Evolutionary conservation across 2,329 filamentous ascomycete genomes (phyloP), one percentile per base, ranked within the genome.

Genomic region (Parastagonospora avenae): DNA sequence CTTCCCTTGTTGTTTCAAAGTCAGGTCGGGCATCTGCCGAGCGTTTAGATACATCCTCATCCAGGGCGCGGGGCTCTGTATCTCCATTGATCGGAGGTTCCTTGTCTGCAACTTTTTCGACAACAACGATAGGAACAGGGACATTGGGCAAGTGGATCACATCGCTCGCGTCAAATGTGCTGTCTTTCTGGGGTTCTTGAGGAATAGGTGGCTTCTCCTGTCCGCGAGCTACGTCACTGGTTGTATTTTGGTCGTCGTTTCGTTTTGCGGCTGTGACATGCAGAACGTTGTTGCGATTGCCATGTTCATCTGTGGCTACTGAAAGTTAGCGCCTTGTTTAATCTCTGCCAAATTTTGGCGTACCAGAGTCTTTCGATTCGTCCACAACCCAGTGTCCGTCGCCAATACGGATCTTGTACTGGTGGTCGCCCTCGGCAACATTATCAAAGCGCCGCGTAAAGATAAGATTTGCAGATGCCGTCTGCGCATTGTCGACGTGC

Each of bases 371-470:
- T 46, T 80, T 78, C 38, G 76, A 77, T 50, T 90, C 85, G 60
- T 91, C 84, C 39, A 90, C 71, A 19, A 85, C 77, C 84, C 85
- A 89, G 57, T 89, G 82, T 41, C 83, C 84, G 15, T 79, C 70
- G 8, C 87, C 88, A 31, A 89, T 76, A 28, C 87, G 82, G 60
- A 92, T 88, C 72, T 91, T 92, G 80, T 91, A 92, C 63, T 89
- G 85, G 58, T 90, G 84, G 50, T 84, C 80, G 40, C 82, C 80
- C 16, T 82, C 82, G 16, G 82, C 76, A 14, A 83, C 76, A 7
- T 82, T 77, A 31, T 79, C 68, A 38, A 90, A 77, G 1, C 79
- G 72, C 50, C 84, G 84, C 37, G 73, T 77, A 66, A 89, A 92
- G 10, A 80, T 66, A 50, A 84, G 75, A 46, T 86, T 68, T n/a